A percentile compares a stretch with the other conserved stretches of the same genome.
phyloP scores from a whole-genome alignment of 148 eudicot genomes.

The Silene conica region DNA sequence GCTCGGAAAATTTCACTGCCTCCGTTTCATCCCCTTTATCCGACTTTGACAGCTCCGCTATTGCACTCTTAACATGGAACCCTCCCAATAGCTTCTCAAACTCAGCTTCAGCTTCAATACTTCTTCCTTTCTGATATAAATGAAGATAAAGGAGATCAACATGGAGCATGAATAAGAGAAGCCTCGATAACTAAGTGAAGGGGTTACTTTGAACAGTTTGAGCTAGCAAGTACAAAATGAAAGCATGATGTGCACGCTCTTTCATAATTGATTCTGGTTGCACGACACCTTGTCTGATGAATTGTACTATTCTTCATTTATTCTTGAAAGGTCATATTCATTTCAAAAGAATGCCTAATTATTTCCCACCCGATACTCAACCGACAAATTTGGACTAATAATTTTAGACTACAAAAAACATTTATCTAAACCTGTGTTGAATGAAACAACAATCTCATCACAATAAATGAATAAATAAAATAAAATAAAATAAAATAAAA shows the following conservation, averaged over 20 bases:
- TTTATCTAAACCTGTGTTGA: not conserved
- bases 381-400: not conserved
- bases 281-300: not conserved
- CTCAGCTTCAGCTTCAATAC: conserved; percentile 60
- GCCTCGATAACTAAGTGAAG: not conserved
- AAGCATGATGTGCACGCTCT: not conserved
- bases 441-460: not conserved
- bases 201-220: not conserved
- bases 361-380: not conserved
- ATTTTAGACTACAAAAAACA: not conserved
- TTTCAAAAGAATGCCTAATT: not conserved
- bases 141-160: conserved; percentile 12
- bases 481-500: not conserved
- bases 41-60: conserved; percentile 64
- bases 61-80: conserved; percentile 59
- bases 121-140: conserved; percentile 64
- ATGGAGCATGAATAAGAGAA: conserved; percentile 2
- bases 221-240: not conserved
- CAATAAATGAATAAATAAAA: not conserved
- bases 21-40: conserved; percentile 69
- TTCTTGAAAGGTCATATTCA: not conserved
- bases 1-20: conserved; percentile 48
- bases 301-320: not conserved
- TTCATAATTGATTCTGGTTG: not conserved
- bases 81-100: conserved; percentile 69